These are phyloP conservation scores for Mortierella sp. DNA, from an alignment of 371 early-diverging fungal genomes.

Conservation along the genomic window DNA sequence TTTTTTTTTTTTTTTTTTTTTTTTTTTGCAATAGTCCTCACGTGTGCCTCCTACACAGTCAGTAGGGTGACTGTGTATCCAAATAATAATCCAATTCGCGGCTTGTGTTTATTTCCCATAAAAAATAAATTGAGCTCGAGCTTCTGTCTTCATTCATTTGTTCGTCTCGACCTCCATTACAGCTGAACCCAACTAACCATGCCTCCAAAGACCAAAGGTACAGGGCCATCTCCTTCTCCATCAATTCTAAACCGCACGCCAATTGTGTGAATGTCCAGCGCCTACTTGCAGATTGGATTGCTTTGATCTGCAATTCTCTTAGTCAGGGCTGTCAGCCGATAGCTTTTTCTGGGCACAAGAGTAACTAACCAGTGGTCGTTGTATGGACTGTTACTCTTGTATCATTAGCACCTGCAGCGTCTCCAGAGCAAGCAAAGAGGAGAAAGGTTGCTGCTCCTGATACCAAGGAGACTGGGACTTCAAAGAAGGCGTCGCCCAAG, in stretches of 20 bases:
- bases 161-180: constrained; percentile 1
- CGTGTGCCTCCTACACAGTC: too few species aligned
- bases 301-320: background rate
- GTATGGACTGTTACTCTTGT: too few species aligned
- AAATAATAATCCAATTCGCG: background rate
- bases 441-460: constrained; percentile 46
- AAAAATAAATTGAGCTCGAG: background rate
- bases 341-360: background rate
- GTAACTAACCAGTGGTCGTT: background rate
- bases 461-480: constrained; percentile 25
- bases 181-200: constrained; percentile 1
- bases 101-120: background rate
- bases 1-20: constrained; percentile 11
- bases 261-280: too few species aligned
- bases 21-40: background rate
- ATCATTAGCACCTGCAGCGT: constrained; percentile 24
- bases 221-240: background rate
- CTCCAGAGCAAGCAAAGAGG: constrained; percentile 19
- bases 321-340: too few species aligned
- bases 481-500: constrained; percentile 32
- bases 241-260: too few species aligned
- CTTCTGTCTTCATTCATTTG: background rate
- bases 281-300: too few species aligned
- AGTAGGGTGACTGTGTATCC: too few species aligned
- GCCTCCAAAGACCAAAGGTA: constrained; percentile 47